Percentiles rank a stretch among this genome's conserved stretches.
Conservation (phyloP, 2,329 filamentous ascomycete genomes). For the Cucurbitaria berberidis region DNA sequence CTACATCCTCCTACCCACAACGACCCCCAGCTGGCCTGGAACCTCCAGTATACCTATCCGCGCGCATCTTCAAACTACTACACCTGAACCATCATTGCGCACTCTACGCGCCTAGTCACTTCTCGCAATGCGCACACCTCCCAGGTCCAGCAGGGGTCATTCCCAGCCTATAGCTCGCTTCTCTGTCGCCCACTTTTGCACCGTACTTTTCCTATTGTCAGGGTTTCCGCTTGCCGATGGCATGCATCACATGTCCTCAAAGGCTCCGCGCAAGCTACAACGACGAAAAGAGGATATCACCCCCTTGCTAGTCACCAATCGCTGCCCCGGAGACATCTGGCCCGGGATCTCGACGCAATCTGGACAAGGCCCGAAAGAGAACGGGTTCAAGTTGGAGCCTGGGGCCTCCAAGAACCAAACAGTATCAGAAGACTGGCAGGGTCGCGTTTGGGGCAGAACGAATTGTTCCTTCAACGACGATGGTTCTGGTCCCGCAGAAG, state of each 20-base stretch:
- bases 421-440: conserved; percentile 78
- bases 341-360: conserved; percentile 76
- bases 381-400: conserved; percentile 70
- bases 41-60: conserved; percentile 1
- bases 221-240: conserved; percentile 30
- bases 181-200: conserved; percentile 28
- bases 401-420: conserved; percentile 66
- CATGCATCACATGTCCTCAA: conserved; percentile 42
- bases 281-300: conserved; percentile 44
- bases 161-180: conserved; percentile 9
- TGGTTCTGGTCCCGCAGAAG: conserved; percentile 60
- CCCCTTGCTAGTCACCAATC: conserved; percentile 73
- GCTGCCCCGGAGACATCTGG: conserved; percentile 74
- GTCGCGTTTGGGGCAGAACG: conserved; percentile 81
- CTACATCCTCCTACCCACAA: conserved; percentile 14
- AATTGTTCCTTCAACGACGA: conserved; percentile 78
- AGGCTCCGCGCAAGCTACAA: conserved; percentile 35
- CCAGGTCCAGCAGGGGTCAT: conserved; percentile 8
- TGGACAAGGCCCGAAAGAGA: conserved; percentile 69
- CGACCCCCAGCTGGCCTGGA: conserved; percentile 22
- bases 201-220: conserved; percentile 29
- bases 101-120: conserved; percentile 15
- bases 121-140: conserved; percentile 24
- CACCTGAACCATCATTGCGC: conserved; percentile 15
- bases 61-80: conserved; percentile 11